Evolutionary conservation across 768 basidiomycete species (phyloP).

Genomic region (Pleurotus giganteus): DNA sequence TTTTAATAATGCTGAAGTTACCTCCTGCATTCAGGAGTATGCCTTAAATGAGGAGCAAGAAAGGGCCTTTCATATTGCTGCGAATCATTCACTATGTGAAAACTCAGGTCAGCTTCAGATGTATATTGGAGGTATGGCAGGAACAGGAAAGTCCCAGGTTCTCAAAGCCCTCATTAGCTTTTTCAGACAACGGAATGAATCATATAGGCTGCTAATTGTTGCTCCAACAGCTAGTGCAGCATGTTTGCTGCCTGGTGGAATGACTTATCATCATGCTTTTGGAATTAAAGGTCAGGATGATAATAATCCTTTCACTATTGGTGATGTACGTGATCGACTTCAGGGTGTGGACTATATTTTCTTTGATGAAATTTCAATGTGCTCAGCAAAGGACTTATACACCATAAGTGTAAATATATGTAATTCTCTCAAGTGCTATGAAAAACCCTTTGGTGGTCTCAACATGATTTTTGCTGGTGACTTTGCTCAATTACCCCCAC

Average conservation of each 20-base stretch:
- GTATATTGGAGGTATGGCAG: slow-evolving; percentile 32
- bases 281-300: not conserved
- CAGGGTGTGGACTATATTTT: slow-evolving; percentile 33
- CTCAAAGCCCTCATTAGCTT: slow-evolving; percentile 22
- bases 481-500: slow-evolving; percentile 38
- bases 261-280: slow-evolving; percentile 23
- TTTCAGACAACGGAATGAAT: slow-evolving; percentile 23
- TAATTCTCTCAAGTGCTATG: slow-evolving; percentile 12
- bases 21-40: too few relatives aligned
- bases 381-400: slow-evolving; percentile 29
- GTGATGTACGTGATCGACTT: slow-evolving; percentile 8
- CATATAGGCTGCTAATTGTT: slow-evolving; percentile 22
- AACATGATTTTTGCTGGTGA: slow-evolving; percentile 34
- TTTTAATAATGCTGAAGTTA: too few relatives aligned
- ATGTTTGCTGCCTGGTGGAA: slow-evolving; percentile 19
- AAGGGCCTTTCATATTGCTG: slow-evolving; percentile 28
- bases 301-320: not conserved
- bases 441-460: slow-evolving; percentile 26
- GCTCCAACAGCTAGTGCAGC: slow-evolving; percentile 27
- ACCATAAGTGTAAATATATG: slow-evolving; percentile 25
- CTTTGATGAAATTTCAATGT: slow-evolving; percentile 42
- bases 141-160: slow-evolving; percentile 31
- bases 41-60: slow-evolving; percentile 28
- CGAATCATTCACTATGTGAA: slow-evolving; percentile 19
- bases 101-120: slow-evolving; percentile 23